phyloP scores from a whole-genome alignment of 306 rosid genomes.

The Glycine tomentella region DNA sequence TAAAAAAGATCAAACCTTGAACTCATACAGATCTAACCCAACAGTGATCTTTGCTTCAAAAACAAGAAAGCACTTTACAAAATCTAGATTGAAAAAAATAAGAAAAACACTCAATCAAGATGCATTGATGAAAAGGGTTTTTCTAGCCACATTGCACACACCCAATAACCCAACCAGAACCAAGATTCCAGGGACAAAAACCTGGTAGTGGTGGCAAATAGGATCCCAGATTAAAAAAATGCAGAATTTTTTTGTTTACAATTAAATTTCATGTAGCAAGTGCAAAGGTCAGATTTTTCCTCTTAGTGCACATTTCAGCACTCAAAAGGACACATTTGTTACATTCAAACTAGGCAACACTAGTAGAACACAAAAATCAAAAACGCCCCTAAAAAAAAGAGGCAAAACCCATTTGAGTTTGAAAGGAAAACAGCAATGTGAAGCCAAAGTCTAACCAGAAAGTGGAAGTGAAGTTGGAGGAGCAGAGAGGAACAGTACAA shows the following conservation, averaged over 20 bases:
- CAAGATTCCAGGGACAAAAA: conserved; percentile 49
- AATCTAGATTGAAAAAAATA: not conserved
- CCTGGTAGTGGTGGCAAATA: conserved; percentile 46
- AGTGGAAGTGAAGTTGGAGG: conserved; percentile 29
- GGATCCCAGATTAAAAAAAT: conserved; percentile 30
- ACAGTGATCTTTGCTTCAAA: conserved; percentile 36
- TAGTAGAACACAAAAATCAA: not conserved
- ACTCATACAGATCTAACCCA: conserved; percentile 49
- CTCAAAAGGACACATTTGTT: conserved; percentile 5
- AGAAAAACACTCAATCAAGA: conserved; percentile 4
- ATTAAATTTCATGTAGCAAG: not conserved
- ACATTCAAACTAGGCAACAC: conserved; percentile 15
- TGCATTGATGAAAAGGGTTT: conserved; percentile 29
- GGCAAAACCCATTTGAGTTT: conserved; percentile 10
- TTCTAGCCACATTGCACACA: conserved; percentile 39
- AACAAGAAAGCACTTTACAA: conserved; percentile 35
- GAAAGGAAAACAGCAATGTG: conserved; percentile 17
- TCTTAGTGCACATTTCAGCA: conserved; percentile 4
- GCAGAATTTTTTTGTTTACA: not conserved
- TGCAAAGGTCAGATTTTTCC: conserved; percentile 18
- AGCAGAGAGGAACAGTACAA: conserved; percentile 1
- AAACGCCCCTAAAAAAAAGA: not conserved
- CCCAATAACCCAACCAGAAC: conserved; percentile 42
- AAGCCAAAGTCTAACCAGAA: conserved; percentile 32
- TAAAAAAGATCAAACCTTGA: conserved; percentile 45